These are phyloP conservation scores for Albifimbria verrucaria DNA, from an alignment of 2,329 filamentous ascomycete species.

Conservation along the genomic window DNA sequence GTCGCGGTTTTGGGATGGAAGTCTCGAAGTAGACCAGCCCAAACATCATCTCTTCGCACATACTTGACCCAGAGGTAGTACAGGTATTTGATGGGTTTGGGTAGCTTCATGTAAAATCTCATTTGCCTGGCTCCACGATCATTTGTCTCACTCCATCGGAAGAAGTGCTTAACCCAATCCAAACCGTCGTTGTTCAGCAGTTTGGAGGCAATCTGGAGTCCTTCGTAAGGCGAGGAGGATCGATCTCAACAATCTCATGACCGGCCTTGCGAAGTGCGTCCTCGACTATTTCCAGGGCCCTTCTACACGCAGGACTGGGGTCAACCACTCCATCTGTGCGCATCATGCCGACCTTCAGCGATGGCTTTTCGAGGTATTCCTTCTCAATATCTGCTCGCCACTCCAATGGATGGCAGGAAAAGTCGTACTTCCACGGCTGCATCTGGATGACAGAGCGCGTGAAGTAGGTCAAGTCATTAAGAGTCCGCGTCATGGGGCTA, in stretches of 20 bases:
- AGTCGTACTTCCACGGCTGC: constrained; percentile 86
- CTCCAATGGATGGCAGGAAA: constrained; percentile 77
- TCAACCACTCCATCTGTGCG: constrained; percentile 79
- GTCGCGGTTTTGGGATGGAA: constrained; percentile 72
- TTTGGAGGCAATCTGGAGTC: constrained; percentile 71
- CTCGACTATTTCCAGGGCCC: constrained; percentile 70
- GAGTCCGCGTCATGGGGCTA: constrained; percentile 85
- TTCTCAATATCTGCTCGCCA: constrained; percentile 66
- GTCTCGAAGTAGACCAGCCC: constrained; percentile 71
- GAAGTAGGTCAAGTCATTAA: constrained; percentile 82
- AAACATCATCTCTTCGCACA: constrained; percentile 69
- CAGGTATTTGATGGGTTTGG: constrained; percentile 73
- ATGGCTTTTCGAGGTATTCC: constrained; percentile 58
- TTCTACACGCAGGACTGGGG: constrained; percentile 77
- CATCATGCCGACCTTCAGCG: constrained; percentile 71
- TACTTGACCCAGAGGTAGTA: constrained; percentile 91
- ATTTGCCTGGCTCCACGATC: constrained; percentile 77
- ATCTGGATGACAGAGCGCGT: constrained; percentile 73
- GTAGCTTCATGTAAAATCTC: constrained; percentile 68
- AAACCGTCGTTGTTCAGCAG: constrained; percentile 85
- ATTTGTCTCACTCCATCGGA: constrained; percentile 73
- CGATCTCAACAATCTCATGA: constrained; percentile 66
- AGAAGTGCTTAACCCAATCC: constrained; percentile 72
- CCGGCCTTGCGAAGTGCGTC: constrained; percentile 66
- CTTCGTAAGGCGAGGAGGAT: constrained; percentile 72